Evolutionary conservation across 2,329 filamentous ascomycete species (phyloP).

Genomic region (Aspergillus uvarum): DNA sequence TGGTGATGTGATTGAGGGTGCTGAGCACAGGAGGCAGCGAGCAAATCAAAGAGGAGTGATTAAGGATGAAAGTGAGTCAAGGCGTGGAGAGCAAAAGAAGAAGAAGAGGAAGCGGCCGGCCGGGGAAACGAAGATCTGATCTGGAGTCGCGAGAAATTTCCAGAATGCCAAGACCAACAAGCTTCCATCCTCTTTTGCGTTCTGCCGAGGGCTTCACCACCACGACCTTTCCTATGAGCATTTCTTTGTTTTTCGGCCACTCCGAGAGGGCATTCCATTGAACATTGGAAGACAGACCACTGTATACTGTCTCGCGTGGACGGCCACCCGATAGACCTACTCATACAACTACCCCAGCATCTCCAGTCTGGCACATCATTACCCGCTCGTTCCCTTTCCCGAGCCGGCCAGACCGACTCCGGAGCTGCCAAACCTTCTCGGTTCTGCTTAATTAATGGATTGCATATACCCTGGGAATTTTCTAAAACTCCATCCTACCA

Average conservation of each 20-base stretch:
- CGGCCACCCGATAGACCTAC: not conserved
- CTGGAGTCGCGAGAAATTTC: slow-evolving; percentile 44
- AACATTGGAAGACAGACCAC: not conserved
- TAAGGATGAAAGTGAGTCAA: slow-evolving; percentile 18
- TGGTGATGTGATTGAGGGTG: slow-evolving; percentile 7
- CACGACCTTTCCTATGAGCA: not conserved
- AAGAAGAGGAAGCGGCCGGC: slow-evolving; percentile 31
- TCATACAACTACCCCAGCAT: not conserved
- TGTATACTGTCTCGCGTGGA: not conserved
- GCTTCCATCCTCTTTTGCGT: slow-evolving; percentile 22
- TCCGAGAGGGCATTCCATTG: not conserved
- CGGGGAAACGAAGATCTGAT: slow-evolving; percentile 34
- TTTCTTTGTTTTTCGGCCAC: not conserved
- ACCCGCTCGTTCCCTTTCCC: not conserved
- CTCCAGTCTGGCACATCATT: not conserved
- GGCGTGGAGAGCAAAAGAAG: slow-evolving; percentile 28
- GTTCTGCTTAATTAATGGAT: not conserved
- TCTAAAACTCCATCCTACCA: not conserved
- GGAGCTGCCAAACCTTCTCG: not conserved
- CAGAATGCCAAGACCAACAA: slow-evolving; percentile 45
- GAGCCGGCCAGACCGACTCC: not conserved
- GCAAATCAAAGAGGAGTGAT: slow-evolving; percentile 4
- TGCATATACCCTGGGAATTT: not conserved
- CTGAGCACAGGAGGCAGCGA: slow-evolving; percentile 12
- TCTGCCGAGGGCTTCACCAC: slow-evolving; percentile 33